Evolutionary conservation across 257 asterid genomes (phyloP).

Genomic region (Echites panduratus): DNA sequence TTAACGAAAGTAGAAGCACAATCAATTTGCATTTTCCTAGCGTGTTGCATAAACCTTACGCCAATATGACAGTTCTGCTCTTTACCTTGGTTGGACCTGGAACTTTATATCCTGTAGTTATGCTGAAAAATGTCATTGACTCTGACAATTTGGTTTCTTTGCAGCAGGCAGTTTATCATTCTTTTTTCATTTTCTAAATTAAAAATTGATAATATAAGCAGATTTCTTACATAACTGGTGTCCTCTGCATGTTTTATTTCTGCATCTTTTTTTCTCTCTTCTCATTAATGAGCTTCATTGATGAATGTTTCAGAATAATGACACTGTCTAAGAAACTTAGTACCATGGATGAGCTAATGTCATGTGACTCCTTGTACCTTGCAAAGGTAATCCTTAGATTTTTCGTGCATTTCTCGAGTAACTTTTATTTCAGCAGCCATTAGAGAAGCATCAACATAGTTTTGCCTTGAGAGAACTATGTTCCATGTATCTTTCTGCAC

Average conservation of each 20-base stretch:
- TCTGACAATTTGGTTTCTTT: not conserved
- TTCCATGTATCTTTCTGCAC: not conserved
- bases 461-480: not conserved
- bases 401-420: no score
- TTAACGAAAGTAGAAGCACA: not conserved
- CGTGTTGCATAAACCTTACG: no score
- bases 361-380: slow-evolving; percentile 68
- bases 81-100: not conserved
- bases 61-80: no score
- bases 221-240: not conserved
- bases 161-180: not conserved
- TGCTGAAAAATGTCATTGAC: not conserved
- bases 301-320: slow-evolving; percentile 63
- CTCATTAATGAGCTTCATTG: slow-evolving; percentile 2
- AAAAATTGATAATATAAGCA: not conserved
- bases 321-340: slow-evolving; percentile 70
- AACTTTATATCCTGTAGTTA: not conserved
- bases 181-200: no score
- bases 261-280: not conserved
- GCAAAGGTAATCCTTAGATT: slow-evolving; percentile 47
- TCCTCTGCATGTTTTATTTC: not conserved
- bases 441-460: no score
- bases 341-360: slow-evolving; percentile 68
- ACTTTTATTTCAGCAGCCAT: no score
- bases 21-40: not conserved